Percentiles rank a stretch among this genome's conserved stretches.
These are phyloP conservation scores for Tetradesmus lagerheimii DNA, from an alignment of 139 green algal species.

Conservation along the genomic window DNA sequence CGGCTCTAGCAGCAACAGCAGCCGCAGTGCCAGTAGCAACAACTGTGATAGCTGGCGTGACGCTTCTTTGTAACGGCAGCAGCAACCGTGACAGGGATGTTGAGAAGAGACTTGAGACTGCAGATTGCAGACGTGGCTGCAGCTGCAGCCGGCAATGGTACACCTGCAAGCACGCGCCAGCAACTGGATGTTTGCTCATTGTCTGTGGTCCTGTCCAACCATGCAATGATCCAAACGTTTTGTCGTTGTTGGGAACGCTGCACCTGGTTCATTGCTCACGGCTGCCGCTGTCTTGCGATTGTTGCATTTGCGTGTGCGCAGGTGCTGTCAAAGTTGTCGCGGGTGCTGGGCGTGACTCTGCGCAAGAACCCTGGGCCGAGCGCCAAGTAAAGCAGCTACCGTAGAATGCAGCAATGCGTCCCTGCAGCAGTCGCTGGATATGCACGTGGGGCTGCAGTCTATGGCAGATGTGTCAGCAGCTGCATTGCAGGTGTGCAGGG, in stretches of 20 bases:
- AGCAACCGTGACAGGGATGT: not conserved
- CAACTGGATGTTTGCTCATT: too few relatives aligned
- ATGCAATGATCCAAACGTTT: too few relatives aligned
- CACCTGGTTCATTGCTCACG: too few relatives aligned
- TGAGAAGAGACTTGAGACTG: too few relatives aligned
- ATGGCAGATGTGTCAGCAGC: not conserved
- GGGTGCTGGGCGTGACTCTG: conserved; percentile 83
- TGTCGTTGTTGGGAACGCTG: too few relatives aligned
- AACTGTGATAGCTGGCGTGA: not conserved
- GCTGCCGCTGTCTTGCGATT: not conserved
- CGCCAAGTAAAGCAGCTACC: conserved; percentile 60
- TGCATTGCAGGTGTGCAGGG: not conserved
- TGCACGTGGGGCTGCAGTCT: not conserved
- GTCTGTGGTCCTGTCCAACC: too few relatives aligned
- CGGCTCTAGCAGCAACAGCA: not conserved
- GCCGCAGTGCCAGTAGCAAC: too few relatives aligned
- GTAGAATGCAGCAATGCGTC: not conserved
- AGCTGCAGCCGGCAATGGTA: not conserved
- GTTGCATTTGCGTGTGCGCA: not conserved
- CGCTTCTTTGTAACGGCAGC: not conserved
- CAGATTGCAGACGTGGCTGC: too few relatives aligned
- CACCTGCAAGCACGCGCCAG: too few relatives aligned
- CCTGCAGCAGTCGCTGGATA: not conserved
- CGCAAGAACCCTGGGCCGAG: conserved; percentile 59
- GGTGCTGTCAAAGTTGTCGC: conserved; percentile 92